These are phyloP conservation scores for Sarcodon aspratus DNA, from an alignment of 768 basidiomycete species.

Conservation along the genomic window DNA sequence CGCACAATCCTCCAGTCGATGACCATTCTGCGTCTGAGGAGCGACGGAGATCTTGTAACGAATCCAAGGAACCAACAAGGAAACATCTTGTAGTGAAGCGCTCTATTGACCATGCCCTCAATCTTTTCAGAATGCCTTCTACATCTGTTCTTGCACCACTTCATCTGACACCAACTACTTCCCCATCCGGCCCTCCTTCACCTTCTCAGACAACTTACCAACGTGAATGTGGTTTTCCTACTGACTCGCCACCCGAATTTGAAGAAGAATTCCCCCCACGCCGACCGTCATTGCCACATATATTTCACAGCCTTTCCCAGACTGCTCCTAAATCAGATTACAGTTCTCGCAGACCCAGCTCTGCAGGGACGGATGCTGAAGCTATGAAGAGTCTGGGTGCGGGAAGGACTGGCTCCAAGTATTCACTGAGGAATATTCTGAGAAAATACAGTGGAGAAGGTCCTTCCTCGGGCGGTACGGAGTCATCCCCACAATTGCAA, in stretches of 20 bases:
- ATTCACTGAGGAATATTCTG: conserved; percentile 66
- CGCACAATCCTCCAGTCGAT: background rate
- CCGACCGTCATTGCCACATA: conserved; percentile 60
- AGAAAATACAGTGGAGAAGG: conserved; percentile 38
- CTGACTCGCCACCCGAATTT: conserved; percentile 17
- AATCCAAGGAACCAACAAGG: conserved; percentile 3
- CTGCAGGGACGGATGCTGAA: conserved; percentile 61
- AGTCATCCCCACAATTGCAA: conserved; percentile 7
- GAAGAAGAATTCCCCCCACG: conserved; percentile 20
- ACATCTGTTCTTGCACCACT: conserved; percentile 11
- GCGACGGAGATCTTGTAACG: background rate
- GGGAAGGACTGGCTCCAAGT: conserved; percentile 51
- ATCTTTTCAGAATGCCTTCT: conserved; percentile 28
- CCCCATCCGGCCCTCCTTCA: conserved; percentile 19
- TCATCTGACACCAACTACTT: conserved; percentile 6
- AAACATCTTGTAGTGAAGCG: conserved; percentile 59
- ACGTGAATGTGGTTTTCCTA: conserved; percentile 30
- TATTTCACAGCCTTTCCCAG: conserved; percentile 10
- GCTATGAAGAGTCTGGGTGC: background rate
- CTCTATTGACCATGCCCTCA: conserved; percentile 62
- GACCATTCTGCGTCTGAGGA: too few relatives aligned
- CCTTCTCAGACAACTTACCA: conserved; percentile 27
- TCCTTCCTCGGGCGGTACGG: conserved; percentile 3
- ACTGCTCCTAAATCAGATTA: conserved; percentile 1
- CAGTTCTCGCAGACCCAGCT: conserved; percentile 49